A percentile compares a stretch with the other conserved stretches of the same genome.
Evolutionary conservation across 2,329 filamentous ascomycete species (phyloP).

Genomic region (Emergomyces africanus): DNA sequence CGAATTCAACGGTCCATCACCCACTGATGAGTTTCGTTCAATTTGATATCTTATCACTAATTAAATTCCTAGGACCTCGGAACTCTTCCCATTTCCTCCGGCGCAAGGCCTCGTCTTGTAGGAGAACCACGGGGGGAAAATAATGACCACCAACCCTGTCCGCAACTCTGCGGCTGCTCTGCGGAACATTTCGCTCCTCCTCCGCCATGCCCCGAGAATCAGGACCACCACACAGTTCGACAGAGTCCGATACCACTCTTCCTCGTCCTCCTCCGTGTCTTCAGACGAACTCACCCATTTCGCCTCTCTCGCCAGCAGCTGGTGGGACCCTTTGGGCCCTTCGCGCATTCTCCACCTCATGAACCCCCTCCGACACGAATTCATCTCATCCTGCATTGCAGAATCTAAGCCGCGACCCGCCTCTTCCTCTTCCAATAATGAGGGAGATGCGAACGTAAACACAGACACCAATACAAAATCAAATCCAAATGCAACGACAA

Average conservation of each 20-base stretch:
- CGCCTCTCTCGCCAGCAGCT: slow-evolving; percentile 78
- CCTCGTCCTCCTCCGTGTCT: slow-evolving; percentile 56
- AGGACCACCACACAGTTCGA: slow-evolving; percentile 4
- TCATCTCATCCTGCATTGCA: slow-evolving; percentile 62
- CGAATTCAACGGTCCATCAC: neutral
- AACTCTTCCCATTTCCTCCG: neutral
- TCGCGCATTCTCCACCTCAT: slow-evolving; percentile 90
- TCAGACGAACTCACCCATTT: slow-evolving; percentile 87
- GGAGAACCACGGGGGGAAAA: neutral
- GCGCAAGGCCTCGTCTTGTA: neutral
- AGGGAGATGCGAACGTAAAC: slow-evolving; percentile 2
- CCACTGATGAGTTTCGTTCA: neutral
- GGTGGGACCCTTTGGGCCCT: slow-evolving; percentile 94
- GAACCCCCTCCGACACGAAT: slow-evolving; percentile 93
- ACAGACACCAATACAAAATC: neutral
- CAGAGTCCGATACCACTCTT: slow-evolving; percentile 8
- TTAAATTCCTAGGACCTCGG: too few relatives aligned
- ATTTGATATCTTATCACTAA: neutral
- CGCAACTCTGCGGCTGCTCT: neutral
- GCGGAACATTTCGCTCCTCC: slow-evolving; percentile 7
- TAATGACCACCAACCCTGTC: slow-evolving; percentile 2
- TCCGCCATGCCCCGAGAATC: slow-evolving; percentile 5
- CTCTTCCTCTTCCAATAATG: slow-evolving; percentile 12
- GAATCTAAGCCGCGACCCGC: slow-evolving; percentile 25
- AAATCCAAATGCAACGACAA: slow-evolving; percentile 4